Evolutionary conservation across 2,329 filamentous ascomycete genomes (phyloP).

Genomic region (Pseudophaeomoniella oleicola): DNA sequence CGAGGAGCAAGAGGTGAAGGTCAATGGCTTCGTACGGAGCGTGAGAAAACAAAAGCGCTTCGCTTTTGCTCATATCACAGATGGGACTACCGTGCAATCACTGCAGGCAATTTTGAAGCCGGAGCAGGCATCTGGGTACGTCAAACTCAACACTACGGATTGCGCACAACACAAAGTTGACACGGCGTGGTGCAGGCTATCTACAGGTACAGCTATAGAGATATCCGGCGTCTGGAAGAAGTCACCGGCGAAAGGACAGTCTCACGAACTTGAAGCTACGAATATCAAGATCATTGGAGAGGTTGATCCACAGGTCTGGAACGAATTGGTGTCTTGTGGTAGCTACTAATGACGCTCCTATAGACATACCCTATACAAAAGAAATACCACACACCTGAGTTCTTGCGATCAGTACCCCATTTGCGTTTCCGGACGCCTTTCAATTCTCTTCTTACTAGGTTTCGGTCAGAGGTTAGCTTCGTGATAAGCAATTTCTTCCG

Average conservation of each 20-base stretch:
- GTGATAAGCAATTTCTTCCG: conserved; percentile 64
- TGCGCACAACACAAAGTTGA: conserved; percentile 11
- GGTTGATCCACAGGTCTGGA: conserved; percentile 62
- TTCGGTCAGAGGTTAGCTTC: conserved; percentile 68
- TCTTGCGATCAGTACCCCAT: conserved; percentile 75
- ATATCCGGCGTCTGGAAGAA: conserved; percentile 64
- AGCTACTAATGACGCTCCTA: no score
- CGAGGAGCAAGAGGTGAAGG: conserved; percentile 30
- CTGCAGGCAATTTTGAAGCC: conserved; percentile 71
- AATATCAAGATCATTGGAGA: conserved; percentile 56
- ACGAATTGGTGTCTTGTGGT: no score
- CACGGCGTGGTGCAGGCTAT: conserved; percentile 42
- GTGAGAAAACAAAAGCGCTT: conserved; percentile 74
- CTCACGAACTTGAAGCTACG: conserved; percentile 65
- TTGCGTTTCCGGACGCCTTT: conserved; percentile 68
- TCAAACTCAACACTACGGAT: conserved; percentile 16
- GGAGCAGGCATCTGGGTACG: conserved; percentile 57
- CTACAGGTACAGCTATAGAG: conserved; percentile 66
- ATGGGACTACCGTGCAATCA: conserved; percentile 68
- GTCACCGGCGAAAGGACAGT: conserved; percentile 50
- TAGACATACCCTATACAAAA: conserved; percentile 90
- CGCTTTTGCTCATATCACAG: conserved; percentile 71
- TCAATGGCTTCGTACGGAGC: conserved; percentile 71
- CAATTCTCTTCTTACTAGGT: conserved; percentile 64
- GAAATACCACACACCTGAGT: conserved; percentile 86